Percentiles rank a stretch among this genome's conserved stretches.
These are phyloP conservation scores for Neonectria coccinea DNA, from an alignment of 2,329 filamentous ascomycete species.

Conservation along the genomic window DNA sequence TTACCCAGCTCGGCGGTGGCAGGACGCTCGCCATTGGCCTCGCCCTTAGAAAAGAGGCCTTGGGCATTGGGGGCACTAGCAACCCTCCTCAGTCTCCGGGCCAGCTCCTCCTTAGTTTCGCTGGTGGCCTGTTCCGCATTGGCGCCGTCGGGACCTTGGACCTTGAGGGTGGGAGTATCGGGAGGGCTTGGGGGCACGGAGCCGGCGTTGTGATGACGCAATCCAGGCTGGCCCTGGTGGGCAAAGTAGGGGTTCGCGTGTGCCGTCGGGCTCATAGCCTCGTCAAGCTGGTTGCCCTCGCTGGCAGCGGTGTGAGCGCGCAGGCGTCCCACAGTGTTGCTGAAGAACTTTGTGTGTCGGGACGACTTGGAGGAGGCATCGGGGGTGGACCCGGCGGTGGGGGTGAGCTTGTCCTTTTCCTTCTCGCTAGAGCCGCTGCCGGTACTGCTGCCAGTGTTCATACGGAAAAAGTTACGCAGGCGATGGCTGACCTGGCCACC, in stretches of 20 bases:
- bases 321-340: constrained; percentile 85
- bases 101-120: constrained; percentile 92
- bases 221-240: constrained; percentile 91
- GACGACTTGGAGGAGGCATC: constrained; percentile 67
- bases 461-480: constrained; percentile 78
- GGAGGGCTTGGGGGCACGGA: constrained; percentile 93
- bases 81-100: constrained; percentile 90
- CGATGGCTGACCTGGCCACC: constrained; percentile 74
- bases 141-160: constrained; percentile 74
- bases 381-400: constrained; percentile 27
- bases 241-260: constrained; percentile 97
- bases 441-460: constrained; percentile 62
- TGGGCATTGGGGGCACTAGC: constrained; percentile 98
- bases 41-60: constrained; percentile 77
- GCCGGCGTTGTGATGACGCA: constrained; percentile 94
- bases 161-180: constrained; percentile 84
- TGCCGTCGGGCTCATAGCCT: constrained; percentile 89
- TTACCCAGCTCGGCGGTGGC: constrained; percentile 89
- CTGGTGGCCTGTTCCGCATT: constrained; percentile 76
- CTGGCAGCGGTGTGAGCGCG: constrained; percentile 91
- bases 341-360: constrained; percentile 89
- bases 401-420: constrained; percentile 49
- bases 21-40: constrained; percentile 73
- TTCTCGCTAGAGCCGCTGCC: constrained; percentile 53
- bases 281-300: constrained; percentile 91